These are phyloP conservation scores for Leucosporidium scottii DNA, from an alignment of 768 basidiomycete species.

Conservation along the genomic window DNA sequence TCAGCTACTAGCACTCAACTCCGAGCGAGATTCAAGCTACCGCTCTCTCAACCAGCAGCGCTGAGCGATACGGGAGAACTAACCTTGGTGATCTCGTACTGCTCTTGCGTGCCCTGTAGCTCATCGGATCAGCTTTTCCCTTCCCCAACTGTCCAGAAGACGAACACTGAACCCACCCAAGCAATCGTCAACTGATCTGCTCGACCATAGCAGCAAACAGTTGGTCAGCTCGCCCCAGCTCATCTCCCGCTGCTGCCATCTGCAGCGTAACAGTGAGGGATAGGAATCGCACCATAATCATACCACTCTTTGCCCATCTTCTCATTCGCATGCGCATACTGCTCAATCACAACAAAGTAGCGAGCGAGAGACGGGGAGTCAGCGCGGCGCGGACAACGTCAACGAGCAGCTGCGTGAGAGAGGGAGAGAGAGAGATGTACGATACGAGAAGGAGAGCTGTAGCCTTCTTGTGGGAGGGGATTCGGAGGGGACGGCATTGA, in stretches of 20 bases:
- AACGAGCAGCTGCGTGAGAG: too few relatives aligned
- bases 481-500: too few relatives aligned
- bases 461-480: too few relatives aligned
- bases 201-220: too few relatives aligned
- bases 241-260: neutral
- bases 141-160: neutral
- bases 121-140: neutral
- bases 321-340: conserved; percentile 24
- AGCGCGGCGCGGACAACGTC: too few relatives aligned
- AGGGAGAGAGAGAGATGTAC: too few relatives aligned
- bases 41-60: too few relatives aligned
- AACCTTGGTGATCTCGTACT: conserved; percentile 27
- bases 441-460: too few relatives aligned
- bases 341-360: neutral
- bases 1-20: neutral
- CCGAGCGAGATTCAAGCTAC: too few relatives aligned
- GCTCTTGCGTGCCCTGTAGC: conserved; percentile 15
- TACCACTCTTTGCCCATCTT: conserved; percentile 12
- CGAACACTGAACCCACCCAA: too few relatives aligned
- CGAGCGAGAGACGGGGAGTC: neutral
- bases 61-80: too few relatives aligned
- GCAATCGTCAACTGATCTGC: neutral
- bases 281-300: conserved; percentile 19
- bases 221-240: neutral
- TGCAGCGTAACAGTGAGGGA: too few relatives aligned